These are phyloP conservation scores for Tympanopsis confertula DNA, from an alignment of 2,329 filamentous ascomycete genomes.

Conservation along the genomic window DNA sequence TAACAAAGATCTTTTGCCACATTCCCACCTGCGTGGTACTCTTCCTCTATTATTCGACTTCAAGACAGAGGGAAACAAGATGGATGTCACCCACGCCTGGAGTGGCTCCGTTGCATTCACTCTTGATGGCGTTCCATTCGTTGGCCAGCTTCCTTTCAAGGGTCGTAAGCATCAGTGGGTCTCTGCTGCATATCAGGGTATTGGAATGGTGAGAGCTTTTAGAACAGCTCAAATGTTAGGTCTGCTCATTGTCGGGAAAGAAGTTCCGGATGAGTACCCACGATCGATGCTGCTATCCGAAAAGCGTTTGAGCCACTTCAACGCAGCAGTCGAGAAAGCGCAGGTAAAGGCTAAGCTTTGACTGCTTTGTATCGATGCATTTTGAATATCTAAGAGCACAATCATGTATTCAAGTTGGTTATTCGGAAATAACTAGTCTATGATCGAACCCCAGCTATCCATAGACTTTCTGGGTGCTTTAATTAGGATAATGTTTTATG, in stretches of 20 bases:
- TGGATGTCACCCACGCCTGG: slow-evolving; percentile 6
- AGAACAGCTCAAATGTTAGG: slow-evolving; percentile 4
- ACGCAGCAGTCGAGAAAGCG: too few relatives aligned
- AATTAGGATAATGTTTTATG: too few relatives aligned
- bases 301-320: background rate
- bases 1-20: slow-evolving; percentile 5
- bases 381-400: too few relatives aligned
- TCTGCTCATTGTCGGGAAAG: slow-evolving; percentile 4
- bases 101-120: slow-evolving; percentile 9
- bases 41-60: background rate
- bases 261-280: slow-evolving; percentile 3
- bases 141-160: slow-evolving; percentile 4
- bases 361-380: too few relatives aligned
- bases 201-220: slow-evolving; percentile 7
- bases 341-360: too few relatives aligned
- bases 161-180: slow-evolving; percentile 7
- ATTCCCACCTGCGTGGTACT: slow-evolving; percentile 6
- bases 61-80: background rate
- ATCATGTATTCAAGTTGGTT: too few relatives aligned
- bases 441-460: too few relatives aligned
- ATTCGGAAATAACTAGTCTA: too few relatives aligned
- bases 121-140: slow-evolving; percentile 6
- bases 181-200: slow-evolving; percentile 7
- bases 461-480: too few relatives aligned
- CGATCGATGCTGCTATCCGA: slow-evolving; percentile 5